A percentile compares a stretch with the other conserved stretches of the same genome.
Conservation (phyloP, 495 filamentous ascomycete species). For the Hyaloscypha finlandica region DNA sequence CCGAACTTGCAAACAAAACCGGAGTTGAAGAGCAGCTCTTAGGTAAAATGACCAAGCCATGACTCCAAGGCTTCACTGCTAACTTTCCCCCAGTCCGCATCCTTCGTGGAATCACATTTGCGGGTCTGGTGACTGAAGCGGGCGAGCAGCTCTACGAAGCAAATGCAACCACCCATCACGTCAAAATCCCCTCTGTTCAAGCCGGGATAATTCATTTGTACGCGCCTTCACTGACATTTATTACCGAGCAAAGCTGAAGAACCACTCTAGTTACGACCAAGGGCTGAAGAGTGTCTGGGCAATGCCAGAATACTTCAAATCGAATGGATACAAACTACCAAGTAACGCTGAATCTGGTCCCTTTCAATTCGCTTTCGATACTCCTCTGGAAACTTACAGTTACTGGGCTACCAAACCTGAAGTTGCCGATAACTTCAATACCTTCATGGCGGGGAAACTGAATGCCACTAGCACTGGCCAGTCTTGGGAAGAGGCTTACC, state of each 20-base stretch:
- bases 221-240: not conserved
- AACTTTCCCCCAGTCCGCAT: conserved; percentile 15
- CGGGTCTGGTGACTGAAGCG: conserved; percentile 10
- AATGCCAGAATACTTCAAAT: conserved; percentile 22
- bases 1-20: conserved; percentile 22
- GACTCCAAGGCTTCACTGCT: not conserved
- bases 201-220: conserved; percentile 20
- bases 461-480: not conserved
- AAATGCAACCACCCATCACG: conserved; percentile 6
- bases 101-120: conserved; percentile 8
- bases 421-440: conserved; percentile 11
- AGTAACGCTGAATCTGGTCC: conserved; percentile 16
- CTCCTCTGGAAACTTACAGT: conserved; percentile 17
- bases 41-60: conserved; percentile 5
- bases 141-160: conserved; percentile 14
- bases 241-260: not conserved
- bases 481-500: not conserved
- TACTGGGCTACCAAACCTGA: not conserved
- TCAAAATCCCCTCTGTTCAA: conserved; percentile 17
- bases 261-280: not conserved
- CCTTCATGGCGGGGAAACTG: conserved; percentile 24
- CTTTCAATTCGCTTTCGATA: conserved; percentile 27
- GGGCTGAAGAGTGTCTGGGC: conserved; percentile 13
- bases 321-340: conserved; percentile 19
- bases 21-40: conserved; percentile 26